These are phyloP conservation scores for Mucor piriformis DNA, from an alignment of 371 early-diverging fungal genomes.

Conservation along the genomic window DNA sequence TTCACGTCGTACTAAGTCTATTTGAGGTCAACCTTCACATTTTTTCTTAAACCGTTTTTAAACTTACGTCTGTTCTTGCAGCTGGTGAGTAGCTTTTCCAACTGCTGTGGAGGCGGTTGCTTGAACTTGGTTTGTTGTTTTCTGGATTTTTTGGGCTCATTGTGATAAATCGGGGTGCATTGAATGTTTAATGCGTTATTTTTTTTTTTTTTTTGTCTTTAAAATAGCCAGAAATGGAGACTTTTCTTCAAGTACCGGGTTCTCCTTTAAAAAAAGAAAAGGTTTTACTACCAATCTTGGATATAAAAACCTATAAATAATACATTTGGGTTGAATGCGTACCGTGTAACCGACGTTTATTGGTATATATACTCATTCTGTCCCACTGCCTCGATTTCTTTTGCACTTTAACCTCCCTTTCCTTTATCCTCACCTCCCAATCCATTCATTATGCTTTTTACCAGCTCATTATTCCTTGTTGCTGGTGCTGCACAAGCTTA, in stretches of 20 bases:
- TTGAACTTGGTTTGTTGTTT: too few relatives aligned
- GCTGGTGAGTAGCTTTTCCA: too few relatives aligned
- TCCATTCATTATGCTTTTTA: slow-evolving; percentile 12
- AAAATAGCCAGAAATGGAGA: too few relatives aligned
- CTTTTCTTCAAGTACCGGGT: neutral
- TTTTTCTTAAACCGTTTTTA: neutral
- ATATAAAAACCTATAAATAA: neutral
- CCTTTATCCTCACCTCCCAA: neutral
- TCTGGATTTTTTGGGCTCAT: too few relatives aligned
- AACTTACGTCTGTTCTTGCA: neutral
- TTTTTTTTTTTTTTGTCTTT: too few relatives aligned
- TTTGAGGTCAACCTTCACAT: neutral
- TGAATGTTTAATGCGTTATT: too few relatives aligned
- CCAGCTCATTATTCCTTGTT: slow-evolving; percentile 12
- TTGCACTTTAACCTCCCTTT: neutral
- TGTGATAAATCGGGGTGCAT: too few relatives aligned
- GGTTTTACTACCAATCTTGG: neutral
- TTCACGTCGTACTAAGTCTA: neutral
- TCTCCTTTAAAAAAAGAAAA: neutral
- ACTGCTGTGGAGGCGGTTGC: neutral
- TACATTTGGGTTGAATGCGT: neutral
- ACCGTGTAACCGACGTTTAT: neutral
- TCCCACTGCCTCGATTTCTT: neutral
- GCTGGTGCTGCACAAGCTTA: slow-evolving; percentile 18
- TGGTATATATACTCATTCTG: neutral